These are phyloP conservation scores for Ceraceosorus guamensis DNA, from an alignment of 1,284 basidiomycete species.

Conservation along the genomic window DNA sequence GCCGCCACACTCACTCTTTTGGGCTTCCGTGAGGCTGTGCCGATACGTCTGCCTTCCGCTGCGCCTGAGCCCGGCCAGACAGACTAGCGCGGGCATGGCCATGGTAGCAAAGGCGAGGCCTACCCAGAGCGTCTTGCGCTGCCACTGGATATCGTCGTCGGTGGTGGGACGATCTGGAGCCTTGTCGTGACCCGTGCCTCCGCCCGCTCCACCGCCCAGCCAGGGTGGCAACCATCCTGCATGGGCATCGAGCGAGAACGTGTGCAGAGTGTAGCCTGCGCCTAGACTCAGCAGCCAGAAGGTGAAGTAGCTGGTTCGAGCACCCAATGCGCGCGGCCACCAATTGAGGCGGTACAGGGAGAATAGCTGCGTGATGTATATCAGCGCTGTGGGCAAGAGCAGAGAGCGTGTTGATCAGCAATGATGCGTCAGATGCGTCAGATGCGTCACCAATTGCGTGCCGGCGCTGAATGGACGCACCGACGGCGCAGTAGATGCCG, in stretches of 20 bases:
- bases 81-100: slow-evolving; percentile 54
- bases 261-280: slow-evolving; percentile 52
- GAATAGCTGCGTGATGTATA: slow-evolving; percentile 55
- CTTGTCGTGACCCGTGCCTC: neutral
- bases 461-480: neutral
- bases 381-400: slow-evolving; percentile 32
- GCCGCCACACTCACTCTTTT: slow-evolving; percentile 33
- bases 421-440: slow-evolving; percentile 2
- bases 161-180: slow-evolving; percentile 7
- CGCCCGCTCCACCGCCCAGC: neutral
- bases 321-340: slow-evolving; percentile 53
- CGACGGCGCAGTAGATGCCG: slow-evolving; percentile 42
- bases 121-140: slow-evolving; percentile 57
- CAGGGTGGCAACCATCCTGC: neutral
- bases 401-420: slow-evolving; percentile 33
- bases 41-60: slow-evolving; percentile 45
- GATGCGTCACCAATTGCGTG: neutral
- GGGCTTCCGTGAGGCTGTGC: slow-evolving; percentile 48
- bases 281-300: slow-evolving; percentile 53
- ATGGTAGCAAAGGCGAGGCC: slow-evolving; percentile 55
- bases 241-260: slow-evolving; percentile 13
- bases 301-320: slow-evolving; percentile 52
- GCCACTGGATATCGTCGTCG: slow-evolving; percentile 53
- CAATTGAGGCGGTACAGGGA: slow-evolving; percentile 53
- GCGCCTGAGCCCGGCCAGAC: slow-evolving; percentile 37